phyloP scores from a whole-genome alignment of 2,329 filamentous ascomycete species.

The Aspergillus tanneri region DNA sequence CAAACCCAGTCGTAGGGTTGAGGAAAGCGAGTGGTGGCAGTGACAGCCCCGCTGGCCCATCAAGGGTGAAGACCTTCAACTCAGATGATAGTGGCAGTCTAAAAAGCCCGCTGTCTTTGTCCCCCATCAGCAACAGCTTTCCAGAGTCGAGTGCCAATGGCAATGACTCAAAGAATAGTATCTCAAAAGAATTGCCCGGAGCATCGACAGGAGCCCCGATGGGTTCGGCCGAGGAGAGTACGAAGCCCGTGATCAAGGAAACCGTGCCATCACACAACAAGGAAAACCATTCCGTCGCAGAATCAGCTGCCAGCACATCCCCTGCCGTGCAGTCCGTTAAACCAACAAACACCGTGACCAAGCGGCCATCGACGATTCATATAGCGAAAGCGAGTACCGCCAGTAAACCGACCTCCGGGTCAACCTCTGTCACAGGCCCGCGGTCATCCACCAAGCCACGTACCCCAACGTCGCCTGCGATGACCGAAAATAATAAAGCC shows the following conservation, averaged over 20 bases:
- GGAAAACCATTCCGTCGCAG: slow-evolving; percentile 16
- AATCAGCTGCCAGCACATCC: slow-evolving; percentile 8
- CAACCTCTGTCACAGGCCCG: slow-evolving; percentile 15
- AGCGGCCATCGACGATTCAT: slow-evolving; percentile 34
- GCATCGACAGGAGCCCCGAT: not conserved
- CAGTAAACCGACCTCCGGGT: slow-evolving; percentile 22
- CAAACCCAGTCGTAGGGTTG: slow-evolving; percentile 43
- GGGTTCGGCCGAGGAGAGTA: not conserved
- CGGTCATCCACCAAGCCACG: slow-evolving; percentile 25
- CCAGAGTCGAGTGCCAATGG: slow-evolving; percentile 19
- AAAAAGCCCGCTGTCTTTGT: slow-evolving; percentile 28
- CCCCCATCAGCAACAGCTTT: slow-evolving; percentile 27
- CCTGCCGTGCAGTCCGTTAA: slow-evolving; percentile 10
- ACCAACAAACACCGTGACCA: slow-evolving; percentile 25
- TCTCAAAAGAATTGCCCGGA: not conserved
- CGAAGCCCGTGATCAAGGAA: slow-evolving; percentile 6
- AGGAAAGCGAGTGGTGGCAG: slow-evolving; percentile 41
- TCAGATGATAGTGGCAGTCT: slow-evolving; percentile 31
- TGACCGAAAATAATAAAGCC: slow-evolving; percentile 20
- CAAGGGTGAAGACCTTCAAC: slow-evolving; percentile 33
- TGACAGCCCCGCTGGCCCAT: slow-evolving; percentile 29
- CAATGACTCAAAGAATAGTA: slow-evolving; percentile 14
- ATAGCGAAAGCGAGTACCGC: slow-evolving; percentile 24
- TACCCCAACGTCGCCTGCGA: slow-evolving; percentile 22
- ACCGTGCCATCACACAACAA: slow-evolving; percentile 17